Evolutionary conservation across 148 eudicot genomes (phyloP), one percentile per base, ranked within the genome.

Genomic region (Chenopodium berlandieri): DNA sequence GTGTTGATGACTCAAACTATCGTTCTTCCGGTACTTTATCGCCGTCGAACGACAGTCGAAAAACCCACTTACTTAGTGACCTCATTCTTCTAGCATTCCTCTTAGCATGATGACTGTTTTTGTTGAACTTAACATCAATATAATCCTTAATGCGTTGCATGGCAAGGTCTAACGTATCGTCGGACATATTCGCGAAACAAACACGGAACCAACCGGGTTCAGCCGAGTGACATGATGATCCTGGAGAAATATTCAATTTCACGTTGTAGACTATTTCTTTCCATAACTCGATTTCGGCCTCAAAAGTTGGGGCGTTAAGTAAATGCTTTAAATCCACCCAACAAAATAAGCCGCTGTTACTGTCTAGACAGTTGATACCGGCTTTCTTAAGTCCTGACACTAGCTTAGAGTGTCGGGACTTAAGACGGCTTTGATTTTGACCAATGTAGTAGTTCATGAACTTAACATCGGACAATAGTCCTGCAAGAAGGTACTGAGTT

Each of bases 141-240:
- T 90, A 92, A 1, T 77, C 81, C 73, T 87, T 87, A 3, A 92
- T 64, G 6, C 98, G 86, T 80, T 84, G 88, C 83, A 94, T 82
- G 22, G 97, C 94, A 5, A 90, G 75, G 40, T 76, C 73, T 48
- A 94, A 72, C 0, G 94, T 88, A 0, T 90, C 86, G 4, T 87
- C 90, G 0, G 89, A 85, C 90, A 94, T 86, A 78, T 92, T 92
- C 0, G 98, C 97, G 46, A 91, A 94, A 37, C 98, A 94, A 5
- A 91, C 83, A 32, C 98, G 83, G 27, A 92, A 94, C 96, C 96
- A 94, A 0, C 98, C 98, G 2, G 98, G 98, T 78, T 92, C 97
- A 4, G 66, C 1, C 65, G 94, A 92, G 81, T 94, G 98, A 56
- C 94, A 94, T 0, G 96, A 92, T 1, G 93, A 91, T 11, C 98